Evolutionary conservation across 1,284 basidiomycete species (phyloP), one percentile per base, ranked within the genome.

Genomic region (Pseudozyma hubeiensis): DNA sequence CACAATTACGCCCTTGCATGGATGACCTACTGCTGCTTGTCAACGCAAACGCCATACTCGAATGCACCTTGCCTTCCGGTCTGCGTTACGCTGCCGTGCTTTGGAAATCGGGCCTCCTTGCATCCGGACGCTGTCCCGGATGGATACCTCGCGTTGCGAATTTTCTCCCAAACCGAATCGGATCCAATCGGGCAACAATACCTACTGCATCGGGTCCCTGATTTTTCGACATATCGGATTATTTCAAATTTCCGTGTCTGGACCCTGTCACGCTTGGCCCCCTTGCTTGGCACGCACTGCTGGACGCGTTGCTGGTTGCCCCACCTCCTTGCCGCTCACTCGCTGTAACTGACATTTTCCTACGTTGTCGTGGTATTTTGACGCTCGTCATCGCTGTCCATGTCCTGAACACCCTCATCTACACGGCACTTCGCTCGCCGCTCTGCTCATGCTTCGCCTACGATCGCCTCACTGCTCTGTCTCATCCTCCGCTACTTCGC

Each of bases 261-360:
- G 46, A 56, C 37, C 52, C 52, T 59, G 52, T 47, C 39, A 46
- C 56, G 52, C 48, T 37, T 44, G 4, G 37, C 56, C 64, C 47
- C 55, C 55, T 68, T 68, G 65, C 65, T 43, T 68, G 65, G 59
- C 50, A 67, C 35, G 64, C 56, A 52, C 51, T 65, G 46, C 48
- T 35, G 49, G 60, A 62, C 60, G 53, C 55, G 51, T 41, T 47
- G 45, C 47, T 54, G 31, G 19, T 49, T 34, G 10, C 3, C 11
- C 19, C 16, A 53, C 34, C 59, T 34, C 55, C 65, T 59, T 62
- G 60, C 59, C 59, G 52, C 43, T 67, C 53, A 37, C 35, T 24
- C 4, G 24, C 24, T 24, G 24, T 24, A 24, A 37, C 35, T 37
- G 35, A 35, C 43, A 29, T 49, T 33, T 10, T 14, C 35, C 35